phyloP scores from a whole-genome alignment of 768 basidiomycete species.

The Boletus barrowsii region DNA sequence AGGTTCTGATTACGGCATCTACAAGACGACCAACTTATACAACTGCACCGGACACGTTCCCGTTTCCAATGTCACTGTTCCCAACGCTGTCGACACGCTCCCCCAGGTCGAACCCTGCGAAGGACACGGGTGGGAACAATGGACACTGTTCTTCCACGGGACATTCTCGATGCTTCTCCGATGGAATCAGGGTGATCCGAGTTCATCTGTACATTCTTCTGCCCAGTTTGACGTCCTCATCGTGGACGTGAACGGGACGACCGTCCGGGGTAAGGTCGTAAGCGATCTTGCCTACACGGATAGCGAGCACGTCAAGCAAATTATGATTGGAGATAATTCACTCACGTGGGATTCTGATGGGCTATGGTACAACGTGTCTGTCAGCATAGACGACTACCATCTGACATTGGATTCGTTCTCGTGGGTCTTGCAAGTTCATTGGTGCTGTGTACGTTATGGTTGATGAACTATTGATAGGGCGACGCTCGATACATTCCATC shows the following conservation, averaged over 20 bases:
- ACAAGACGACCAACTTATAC: constrained; percentile 10
- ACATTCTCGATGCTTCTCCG: constrained; percentile 10
- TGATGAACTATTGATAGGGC: neutral
- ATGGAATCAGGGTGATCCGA: constrained; percentile 14
- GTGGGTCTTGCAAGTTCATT: neutral
- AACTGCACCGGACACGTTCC: constrained; percentile 13
- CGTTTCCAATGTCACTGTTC: constrained; percentile 11
- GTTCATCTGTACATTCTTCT: neutral
- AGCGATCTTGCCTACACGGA: constrained; percentile 2
- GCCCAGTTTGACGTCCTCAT: constrained; percentile 12
- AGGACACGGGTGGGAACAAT: constrained; percentile 12
- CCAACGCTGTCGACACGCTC: constrained; percentile 15
- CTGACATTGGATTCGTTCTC: constrained; percentile 8
- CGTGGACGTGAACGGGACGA: constrained; percentile 4
- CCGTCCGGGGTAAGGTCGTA: neutral
- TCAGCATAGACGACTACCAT: constrained; percentile 4
- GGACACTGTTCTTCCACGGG: constrained; percentile 13
- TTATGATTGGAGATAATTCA: constrained; percentile 5
- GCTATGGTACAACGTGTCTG: constrained; percentile 14
- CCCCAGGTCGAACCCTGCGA: constrained; percentile 8
- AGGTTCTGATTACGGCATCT: too few species aligned
- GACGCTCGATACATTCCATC: constrained; percentile 10
- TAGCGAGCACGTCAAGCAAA: neutral
- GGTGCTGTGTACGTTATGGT: neutral
- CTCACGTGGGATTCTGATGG: constrained; percentile 11